Percentiles rank a stretch among this genome's conserved stretches.
phyloP scores from a whole-genome alignment of 257 asterid genomes.

The Misopates orontium region DNA sequence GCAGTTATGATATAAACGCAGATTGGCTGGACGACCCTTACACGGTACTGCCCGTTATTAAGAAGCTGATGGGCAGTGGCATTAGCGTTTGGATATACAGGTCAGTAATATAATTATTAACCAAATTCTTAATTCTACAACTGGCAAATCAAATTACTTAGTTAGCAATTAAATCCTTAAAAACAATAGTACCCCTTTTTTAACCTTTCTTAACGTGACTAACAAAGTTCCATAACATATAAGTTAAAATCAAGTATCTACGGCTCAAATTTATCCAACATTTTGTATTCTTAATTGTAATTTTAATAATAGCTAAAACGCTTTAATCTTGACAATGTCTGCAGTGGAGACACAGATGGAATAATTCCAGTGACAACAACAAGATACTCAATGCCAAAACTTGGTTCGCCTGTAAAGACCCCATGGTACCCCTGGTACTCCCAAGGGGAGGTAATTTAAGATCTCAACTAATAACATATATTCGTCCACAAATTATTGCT shows the following conservation, averaged over 20 bases:
- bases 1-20: constrained; percentile 12
- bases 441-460: constrained; percentile 51
- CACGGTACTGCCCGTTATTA: constrained; percentile 45
- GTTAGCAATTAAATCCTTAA: no score
- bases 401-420: constrained; percentile 38
- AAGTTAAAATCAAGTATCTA: no score
- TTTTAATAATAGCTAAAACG: no score
- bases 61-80: constrained; percentile 50
- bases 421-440: constrained; percentile 65
- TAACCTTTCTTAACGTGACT: no score
- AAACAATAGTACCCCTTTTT: no score
- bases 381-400: constrained; percentile 48
- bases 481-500: no score
- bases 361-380: constrained; percentile 58
- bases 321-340: not conserved
- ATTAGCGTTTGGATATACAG: constrained; percentile 58
- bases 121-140: no score
- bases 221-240: no score
- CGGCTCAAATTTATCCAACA: no score
- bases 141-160: no score
- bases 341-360: constrained; percentile 66
- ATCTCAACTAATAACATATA: no score
- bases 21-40: constrained; percentile 52
- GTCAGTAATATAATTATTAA: constrained; percentile 30
- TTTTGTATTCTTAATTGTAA: no score